Percentiles rank a stretch among this genome's conserved stretches.
phyloP scores from a whole-genome alignment of 192 early-diverging fungal genomes.

The Podochytrium sp. region DNA sequence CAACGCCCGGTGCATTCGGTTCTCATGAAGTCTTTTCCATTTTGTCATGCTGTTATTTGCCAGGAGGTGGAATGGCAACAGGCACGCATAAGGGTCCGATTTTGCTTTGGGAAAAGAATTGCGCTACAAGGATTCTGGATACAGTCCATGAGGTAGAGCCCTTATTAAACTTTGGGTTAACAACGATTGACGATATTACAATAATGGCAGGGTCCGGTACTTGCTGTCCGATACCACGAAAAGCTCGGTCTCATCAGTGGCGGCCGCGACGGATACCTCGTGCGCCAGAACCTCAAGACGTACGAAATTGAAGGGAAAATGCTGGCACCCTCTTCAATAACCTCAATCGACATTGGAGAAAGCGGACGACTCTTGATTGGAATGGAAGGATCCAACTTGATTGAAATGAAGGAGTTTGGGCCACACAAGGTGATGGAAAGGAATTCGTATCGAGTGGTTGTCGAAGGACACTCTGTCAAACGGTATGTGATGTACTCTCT shows the following conservation, averaged over 20 bases:
- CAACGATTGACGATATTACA: no score
- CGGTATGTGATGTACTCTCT: background rate
- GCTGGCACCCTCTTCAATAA: constrained; percentile 4
- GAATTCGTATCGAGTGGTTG: background rate
- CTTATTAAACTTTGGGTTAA: no score
- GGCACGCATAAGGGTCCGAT: constrained; percentile 28
- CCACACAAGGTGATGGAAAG: background rate
- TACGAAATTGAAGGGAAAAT: background rate
- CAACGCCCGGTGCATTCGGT: constrained; percentile 19
- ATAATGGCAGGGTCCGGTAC: constrained; percentile 21
- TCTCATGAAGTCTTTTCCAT: constrained; percentile 21
- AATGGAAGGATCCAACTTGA: constrained; percentile 16
- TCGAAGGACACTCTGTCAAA: constrained; percentile 5
- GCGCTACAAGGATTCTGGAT: constrained; percentile 26
- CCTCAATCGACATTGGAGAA: background rate
- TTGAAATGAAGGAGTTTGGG: constrained; percentile 23
- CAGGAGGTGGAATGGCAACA: constrained; percentile 6
- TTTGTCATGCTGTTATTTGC: constrained; percentile 28
- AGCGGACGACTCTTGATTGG: constrained; percentile 20
- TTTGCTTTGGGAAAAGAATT: constrained; percentile 30
- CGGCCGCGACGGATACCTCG: constrained; percentile 25
- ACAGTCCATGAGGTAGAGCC: constrained; percentile 10
- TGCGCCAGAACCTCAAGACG: constrained; percentile 7
- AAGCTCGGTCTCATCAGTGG: constrained; percentile 24
- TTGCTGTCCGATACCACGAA: background rate